A percentile compares a stretch with the other conserved stretches of the same genome.
phyloP scores from a whole-genome alignment of 371 early-diverging fungal genomes.

The Syncephalastrum racemosum region DNA sequence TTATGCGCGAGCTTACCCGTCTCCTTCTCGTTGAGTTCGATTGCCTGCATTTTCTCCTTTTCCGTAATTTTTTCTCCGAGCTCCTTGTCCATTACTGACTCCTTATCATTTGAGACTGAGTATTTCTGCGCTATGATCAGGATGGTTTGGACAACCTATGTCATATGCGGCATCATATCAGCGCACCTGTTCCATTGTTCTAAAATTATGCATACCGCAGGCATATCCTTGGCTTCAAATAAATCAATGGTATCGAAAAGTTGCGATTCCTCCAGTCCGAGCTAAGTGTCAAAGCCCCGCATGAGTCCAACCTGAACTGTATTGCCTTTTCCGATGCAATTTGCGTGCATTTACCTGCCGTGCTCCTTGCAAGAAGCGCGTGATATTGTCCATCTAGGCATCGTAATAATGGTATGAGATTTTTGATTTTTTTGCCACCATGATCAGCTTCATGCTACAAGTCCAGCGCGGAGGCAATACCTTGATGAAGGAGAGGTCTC shows the following conservation, averaged over 20 bases:
- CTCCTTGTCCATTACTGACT: slow-evolving; percentile 14
- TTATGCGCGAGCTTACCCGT: neutral
- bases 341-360: slow-evolving; percentile 36
- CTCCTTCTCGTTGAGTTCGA: slow-evolving; percentile 14
- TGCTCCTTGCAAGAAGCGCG: slow-evolving; percentile 64
- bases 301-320: neutral
- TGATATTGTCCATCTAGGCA: slow-evolving; percentile 82
- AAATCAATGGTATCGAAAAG: slow-evolving; percentile 93
- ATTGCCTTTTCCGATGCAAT: neutral
- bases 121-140: slow-evolving; percentile 27
- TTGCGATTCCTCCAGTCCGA: slow-evolving; percentile 82
- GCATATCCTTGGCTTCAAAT: slow-evolving; percentile 88
- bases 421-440: neutral
- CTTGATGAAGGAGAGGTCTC: slow-evolving; percentile 44
- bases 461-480: slow-evolving; percentile 7
- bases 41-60: neutral
- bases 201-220: slow-evolving; percentile 51
- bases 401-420: slow-evolving; percentile 1
- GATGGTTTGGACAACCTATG: slow-evolving; percentile 41
- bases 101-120: slow-evolving; percentile 3
- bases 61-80: neutral
- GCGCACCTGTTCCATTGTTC: neutral
- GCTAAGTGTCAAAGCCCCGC: slow-evolving; percentile 22
- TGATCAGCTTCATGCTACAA: no score
- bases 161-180: neutral